Evolutionary conservation across 805 yeast species (phyloP).

Genomic region (Priceomyces castillae): DNA sequence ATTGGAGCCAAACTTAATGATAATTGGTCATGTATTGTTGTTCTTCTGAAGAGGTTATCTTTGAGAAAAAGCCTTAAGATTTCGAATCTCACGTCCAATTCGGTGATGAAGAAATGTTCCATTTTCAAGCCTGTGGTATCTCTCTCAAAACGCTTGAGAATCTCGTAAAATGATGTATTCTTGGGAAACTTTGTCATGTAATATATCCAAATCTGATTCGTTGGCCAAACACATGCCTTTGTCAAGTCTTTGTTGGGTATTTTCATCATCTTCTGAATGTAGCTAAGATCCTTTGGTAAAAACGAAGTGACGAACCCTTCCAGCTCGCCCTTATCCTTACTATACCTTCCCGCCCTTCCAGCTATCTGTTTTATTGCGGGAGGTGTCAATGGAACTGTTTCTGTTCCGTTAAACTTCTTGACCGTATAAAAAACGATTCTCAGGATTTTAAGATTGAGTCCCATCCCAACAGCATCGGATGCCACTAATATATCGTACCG

Average conservation of each 20-base stretch:
- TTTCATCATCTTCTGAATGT: conserved; percentile 47
- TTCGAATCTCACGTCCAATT: conserved; percentile 35
- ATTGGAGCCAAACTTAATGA: conserved; percentile 64
- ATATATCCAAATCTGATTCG: conserved; percentile 63
- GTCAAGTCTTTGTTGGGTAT: conserved; percentile 50
- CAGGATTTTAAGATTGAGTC: conserved; percentile 79
- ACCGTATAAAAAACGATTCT: conserved; percentile 72
- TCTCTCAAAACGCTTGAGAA: conserved; percentile 48
- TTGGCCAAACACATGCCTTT: conserved; percentile 79
- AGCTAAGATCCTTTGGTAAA: conserved; percentile 38
- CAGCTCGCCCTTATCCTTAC: conserved; percentile 29
- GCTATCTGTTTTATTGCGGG: conserved; percentile 89
- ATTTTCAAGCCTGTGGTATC: conserved; percentile 26
- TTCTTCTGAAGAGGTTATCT: conserved; percentile 18
- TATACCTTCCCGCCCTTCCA: conserved; percentile 91
- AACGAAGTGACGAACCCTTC: conserved; percentile 57
- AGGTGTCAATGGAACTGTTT: conserved; percentile 45
- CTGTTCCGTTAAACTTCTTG: conserved; percentile 67
- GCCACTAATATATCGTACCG: conserved; percentile 83
- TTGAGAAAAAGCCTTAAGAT: conserved; percentile 45
- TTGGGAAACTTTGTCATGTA: conserved; percentile 62
- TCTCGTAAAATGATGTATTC: conserved; percentile 42
- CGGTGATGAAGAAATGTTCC: conserved; percentile 35
- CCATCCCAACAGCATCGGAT: conserved; percentile 98
- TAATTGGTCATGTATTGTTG: conserved; percentile 55